A percentile compares a stretch with the other conserved stretches of the same genome.
Evolutionary conservation across 75 land plant species (phyloP).

Genomic region (Larix kaempferi): DNA sequence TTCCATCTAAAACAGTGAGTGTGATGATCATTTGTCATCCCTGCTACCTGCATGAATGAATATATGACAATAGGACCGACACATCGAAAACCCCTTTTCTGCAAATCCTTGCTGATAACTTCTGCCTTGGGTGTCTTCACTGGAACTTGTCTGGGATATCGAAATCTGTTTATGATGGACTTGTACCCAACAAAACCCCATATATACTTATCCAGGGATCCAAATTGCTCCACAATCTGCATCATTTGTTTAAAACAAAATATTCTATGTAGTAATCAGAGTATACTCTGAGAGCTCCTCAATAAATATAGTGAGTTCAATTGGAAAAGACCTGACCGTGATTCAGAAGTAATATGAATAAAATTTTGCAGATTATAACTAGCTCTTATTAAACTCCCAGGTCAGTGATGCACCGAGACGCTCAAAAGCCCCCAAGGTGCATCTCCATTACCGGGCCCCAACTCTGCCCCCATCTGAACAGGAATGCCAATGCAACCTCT

Average conservation of each 20-base stretch:
- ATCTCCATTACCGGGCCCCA: background rate
- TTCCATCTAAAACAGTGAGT: slow-evolving; percentile 69
- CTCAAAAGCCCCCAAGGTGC: background rate
- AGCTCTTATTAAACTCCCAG: background rate
- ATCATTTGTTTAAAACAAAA: background rate
- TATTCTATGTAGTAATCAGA: background rate
- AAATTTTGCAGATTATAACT: background rate
- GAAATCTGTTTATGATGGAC: slow-evolving; percentile 50
- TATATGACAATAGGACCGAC: slow-evolving; percentile 85
- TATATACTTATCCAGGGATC: slow-evolving; percentile 64
- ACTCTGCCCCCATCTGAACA: too few relatives aligned
- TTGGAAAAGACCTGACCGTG: background rate
- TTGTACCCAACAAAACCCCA: slow-evolving; percentile 75
- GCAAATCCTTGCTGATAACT: slow-evolving; percentile 72
- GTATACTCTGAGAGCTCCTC: background rate
- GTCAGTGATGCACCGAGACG: background rate
- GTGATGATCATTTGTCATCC: slow-evolving; percentile 80
- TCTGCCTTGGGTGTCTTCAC: slow-evolving; percentile 80
- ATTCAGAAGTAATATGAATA: background rate
- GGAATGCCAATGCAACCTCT: background rate
- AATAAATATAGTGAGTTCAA: background rate
- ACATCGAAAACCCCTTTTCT: slow-evolving; percentile 77
- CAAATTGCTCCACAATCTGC: slow-evolving; percentile 73
- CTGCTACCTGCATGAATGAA: slow-evolving; percentile 87
- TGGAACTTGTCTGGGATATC: slow-evolving; percentile 70